Base-by-base conservation (phyloP, 2,329 filamentous ascomycete species). In the Plenodomus biglobosus region DNA sequence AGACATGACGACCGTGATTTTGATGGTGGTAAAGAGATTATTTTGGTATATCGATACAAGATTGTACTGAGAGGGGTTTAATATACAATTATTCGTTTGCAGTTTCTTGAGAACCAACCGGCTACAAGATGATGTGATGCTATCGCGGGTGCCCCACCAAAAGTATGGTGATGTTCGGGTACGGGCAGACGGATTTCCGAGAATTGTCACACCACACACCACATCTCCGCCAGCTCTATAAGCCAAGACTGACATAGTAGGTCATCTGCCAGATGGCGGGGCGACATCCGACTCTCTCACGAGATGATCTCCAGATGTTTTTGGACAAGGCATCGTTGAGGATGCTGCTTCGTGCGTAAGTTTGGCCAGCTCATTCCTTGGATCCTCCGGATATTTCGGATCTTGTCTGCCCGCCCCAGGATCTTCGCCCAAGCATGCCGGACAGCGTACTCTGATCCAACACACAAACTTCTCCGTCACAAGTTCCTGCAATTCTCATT, bases 161-260 rank as follows among this genome's bases (percentile, higher is more conserved):
- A n/a, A 21, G 24, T 55, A 24, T 51, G 40, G 39, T 41, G 38
- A 38, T 47, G 27, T 32, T 32, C 11, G 27, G 27, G 27, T 6
- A 32, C 15, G 27, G 27, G 27, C 27, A 8, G 27, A 32, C 15
- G 3, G 27, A 32, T 32, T 32, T 32, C 11, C 27, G 8, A 32
- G 27, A 32, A 32, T 8, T 39, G 44, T 57, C 49, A 55, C 52
- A 41, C 49, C 55, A 58, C 49, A 55, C 52, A 41, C 49, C 55
- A 58, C 49, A 44, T 42, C 42, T 39, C 27, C 36, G 16, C 13
- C 16, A 21, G 10, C 21, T 22, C 16, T 8, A 20, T 46, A n/a
- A n/a, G 10, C 24, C 10, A 27, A 41, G 3, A 18, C 27, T 11
- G 15, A 32, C 27, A 32, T 11, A 32, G 27, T 11, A 8, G 6